A percentile compares a stretch with the other conserved stretches of the same genome.
Evolutionary conservation across 371 early-diverging fungal genomes (phyloP).

Genomic region (Coelomomyces lativittatus): DNA sequence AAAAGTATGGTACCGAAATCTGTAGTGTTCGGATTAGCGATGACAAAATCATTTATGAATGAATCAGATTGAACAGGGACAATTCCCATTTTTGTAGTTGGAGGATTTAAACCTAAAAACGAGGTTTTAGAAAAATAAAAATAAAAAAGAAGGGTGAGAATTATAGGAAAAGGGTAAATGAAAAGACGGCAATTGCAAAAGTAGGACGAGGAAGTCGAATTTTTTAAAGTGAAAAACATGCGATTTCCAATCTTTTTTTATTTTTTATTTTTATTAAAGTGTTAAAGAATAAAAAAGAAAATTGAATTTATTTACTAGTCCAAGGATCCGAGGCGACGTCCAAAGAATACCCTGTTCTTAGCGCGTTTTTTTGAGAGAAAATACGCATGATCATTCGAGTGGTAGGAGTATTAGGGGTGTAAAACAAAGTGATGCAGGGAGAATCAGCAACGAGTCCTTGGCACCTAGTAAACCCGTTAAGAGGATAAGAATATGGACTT

Average conservation of each 20-base stretch:
- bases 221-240: no score
- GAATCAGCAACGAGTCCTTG: conserved; percentile 8
- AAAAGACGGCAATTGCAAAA: no score
- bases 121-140: no score
- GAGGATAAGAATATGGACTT: conserved; percentile 23
- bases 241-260: no score
- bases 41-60: conserved; percentile 45
- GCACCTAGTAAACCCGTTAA: conserved; percentile 29
- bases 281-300: no score
- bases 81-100: conserved; percentile 17
- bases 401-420: conserved; percentile 22
- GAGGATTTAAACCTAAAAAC: no score
- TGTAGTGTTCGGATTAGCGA: conserved; percentile 42
- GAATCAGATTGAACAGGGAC: conserved; percentile 28
- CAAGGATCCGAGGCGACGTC: no score
- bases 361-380: conserved; percentile 17
- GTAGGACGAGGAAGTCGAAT: no score
- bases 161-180: no score
- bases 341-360: conserved; percentile 9
- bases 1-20: conserved; percentile 14
- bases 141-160: no score
- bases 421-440: conserved; percentile 48
- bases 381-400: conserved; percentile 17
- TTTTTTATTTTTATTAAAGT: no score
- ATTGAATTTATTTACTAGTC: no score